A percentile compares a stretch with the other conserved stretches of the same genome.
These are phyloP conservation scores for Apiospora arundinis DNA, from an alignment of 2,329 filamentous ascomycete species.

Conservation along the genomic window DNA sequence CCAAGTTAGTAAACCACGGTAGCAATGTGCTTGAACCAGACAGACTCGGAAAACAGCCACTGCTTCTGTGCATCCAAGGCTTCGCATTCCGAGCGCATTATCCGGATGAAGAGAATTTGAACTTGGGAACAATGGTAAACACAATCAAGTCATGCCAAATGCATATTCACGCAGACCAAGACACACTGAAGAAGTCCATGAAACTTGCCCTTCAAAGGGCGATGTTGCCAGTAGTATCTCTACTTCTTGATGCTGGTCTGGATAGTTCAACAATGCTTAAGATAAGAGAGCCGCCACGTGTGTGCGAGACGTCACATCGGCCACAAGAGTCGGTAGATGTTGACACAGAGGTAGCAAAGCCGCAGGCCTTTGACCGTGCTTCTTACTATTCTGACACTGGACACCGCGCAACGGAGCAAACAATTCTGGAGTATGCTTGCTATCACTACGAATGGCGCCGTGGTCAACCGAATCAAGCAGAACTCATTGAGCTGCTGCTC, in stretches of 20 bases:
- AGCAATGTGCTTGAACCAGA: not conserved
- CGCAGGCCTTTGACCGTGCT: not conserved
- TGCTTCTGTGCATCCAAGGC: not conserved
- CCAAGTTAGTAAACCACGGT: not conserved
- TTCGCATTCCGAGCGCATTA: not conserved
- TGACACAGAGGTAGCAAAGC: not conserved
- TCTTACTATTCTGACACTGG: not conserved
- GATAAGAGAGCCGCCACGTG: too few species aligned
- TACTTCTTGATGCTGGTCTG: not conserved
- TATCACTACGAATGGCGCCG: not conserved
- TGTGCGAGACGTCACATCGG: too few species aligned
- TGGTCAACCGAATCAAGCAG: not conserved
- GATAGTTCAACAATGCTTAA: not conserved
- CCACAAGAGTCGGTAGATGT: too few species aligned
- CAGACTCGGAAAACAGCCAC: not conserved
- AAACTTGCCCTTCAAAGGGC: not conserved
- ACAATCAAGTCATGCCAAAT: not conserved
- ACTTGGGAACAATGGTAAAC: not conserved
- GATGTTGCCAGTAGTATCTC: not conserved
- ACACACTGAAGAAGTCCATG: not conserved
- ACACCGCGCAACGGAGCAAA: not conserved
- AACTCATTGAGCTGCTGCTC: not conserved
- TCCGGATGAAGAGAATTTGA: not conserved
- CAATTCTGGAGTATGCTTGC: not conserved
- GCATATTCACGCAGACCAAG: not conserved